Conservation (phyloP, 176 grass and related monocot genomes). For the Hyparrhenia diplandra region DNA sequence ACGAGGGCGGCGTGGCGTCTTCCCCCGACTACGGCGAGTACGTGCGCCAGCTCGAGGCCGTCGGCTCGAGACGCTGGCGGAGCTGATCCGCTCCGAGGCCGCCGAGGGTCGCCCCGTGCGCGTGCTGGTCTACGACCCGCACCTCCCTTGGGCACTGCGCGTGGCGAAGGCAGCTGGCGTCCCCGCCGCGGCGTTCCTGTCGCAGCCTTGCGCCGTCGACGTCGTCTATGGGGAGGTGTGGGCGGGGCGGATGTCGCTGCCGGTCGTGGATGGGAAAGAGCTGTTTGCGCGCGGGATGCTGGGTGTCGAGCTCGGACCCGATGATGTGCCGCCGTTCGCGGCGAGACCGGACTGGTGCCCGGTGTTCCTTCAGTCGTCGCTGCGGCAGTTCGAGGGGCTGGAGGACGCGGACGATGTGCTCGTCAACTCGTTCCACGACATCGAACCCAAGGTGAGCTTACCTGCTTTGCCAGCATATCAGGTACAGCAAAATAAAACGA, state of each 20-base stretch:
- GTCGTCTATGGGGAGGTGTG: constrained; percentile 25
- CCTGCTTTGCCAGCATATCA: too few relatives aligned
- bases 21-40: background rate
- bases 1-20: background rate
- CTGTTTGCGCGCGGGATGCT: background rate
- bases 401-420: constrained; percentile 26
- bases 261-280: background rate
- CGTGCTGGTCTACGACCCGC: constrained; percentile 35
- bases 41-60: background rate
- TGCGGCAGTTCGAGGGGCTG: constrained; percentile 9
- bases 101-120: background rate
- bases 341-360: constrained; percentile 1
- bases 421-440: constrained; percentile 9
- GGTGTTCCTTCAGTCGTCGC: background rate
- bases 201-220: background rate
- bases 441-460: constrained; percentile 17
- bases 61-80: constrained; percentile 11
- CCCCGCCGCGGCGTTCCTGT: background rate
- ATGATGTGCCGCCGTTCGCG: constrained; percentile 28
- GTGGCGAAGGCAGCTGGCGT: constrained; percentile 9
- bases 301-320: background rate
- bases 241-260: background rate
- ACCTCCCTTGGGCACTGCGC: background rate
- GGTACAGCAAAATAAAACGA: too few relatives aligned
- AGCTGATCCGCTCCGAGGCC: background rate